These are phyloP conservation scores for Noccaea caerulescens DNA, from an alignment of 345 rosid genomes.

Conservation along the genomic window DNA sequence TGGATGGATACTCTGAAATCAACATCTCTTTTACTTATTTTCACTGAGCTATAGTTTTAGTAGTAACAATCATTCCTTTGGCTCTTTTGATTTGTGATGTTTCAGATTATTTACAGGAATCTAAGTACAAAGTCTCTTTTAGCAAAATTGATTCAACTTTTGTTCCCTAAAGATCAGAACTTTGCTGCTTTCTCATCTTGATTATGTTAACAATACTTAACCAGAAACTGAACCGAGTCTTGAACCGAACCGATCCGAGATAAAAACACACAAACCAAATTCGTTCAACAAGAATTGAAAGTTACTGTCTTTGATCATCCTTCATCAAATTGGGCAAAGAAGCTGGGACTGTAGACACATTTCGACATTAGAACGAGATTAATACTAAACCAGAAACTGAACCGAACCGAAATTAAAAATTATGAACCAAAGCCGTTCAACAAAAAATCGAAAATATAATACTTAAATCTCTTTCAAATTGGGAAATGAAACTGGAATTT, in stretches of 20 bases:
- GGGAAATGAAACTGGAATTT: background rate
- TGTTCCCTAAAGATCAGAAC: background rate
- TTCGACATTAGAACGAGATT: too few species aligned
- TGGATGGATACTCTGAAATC: too few species aligned
- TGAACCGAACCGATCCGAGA: too few species aligned
- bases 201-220: background rate
- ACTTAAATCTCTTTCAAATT: background rate
- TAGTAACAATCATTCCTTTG: background rate
- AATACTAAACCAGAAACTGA: background rate
- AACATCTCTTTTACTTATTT: too few species aligned
- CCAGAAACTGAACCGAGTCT: too few species aligned
- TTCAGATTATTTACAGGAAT: background rate
- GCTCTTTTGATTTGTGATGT: background rate
- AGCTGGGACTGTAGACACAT: too few species aligned
- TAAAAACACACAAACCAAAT: background rate
- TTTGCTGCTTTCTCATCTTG: background rate
- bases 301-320: background rate
- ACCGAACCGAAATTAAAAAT: background rate
- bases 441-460: background rate
- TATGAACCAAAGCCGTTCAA: background rate
- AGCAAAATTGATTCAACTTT: background rate
- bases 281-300: background rate
- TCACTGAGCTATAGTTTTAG: background rate
- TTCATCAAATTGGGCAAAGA: background rate
- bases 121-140: background rate